Conservation (phyloP, 441 rosid species). For the Flueggea neowawraea region DNA sequence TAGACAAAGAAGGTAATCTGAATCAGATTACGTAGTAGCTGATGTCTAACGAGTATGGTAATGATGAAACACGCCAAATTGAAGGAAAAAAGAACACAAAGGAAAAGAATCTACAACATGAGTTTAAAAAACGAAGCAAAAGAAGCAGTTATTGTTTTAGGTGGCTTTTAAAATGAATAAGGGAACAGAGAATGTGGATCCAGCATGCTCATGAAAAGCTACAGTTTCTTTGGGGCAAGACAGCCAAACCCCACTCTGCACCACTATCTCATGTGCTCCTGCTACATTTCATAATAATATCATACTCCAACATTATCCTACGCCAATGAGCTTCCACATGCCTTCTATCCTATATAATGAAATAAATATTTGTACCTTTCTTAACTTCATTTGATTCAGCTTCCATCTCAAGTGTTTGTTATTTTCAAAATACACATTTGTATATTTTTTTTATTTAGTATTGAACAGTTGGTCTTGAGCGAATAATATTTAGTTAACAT, state of each 20-base stretch:
- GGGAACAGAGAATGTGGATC: conserved; percentile 38
- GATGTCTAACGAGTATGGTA: too few relatives aligned
- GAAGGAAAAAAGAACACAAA: conserved; percentile 4
- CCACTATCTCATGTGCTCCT: conserved; percentile 30
- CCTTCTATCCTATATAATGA: not conserved
- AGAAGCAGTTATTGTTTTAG: conserved; percentile 10
- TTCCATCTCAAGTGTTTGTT: too few relatives aligned
- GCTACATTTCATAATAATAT: conserved; percentile 11
- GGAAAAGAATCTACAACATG: conserved; percentile 2
- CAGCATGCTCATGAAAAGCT: conserved; percentile 38
- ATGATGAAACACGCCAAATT: too few relatives aligned
- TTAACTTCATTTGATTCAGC: conserved; percentile 10
- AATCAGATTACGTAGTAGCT: too few relatives aligned
- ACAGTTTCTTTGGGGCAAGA: conserved; percentile 12
- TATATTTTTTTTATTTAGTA: too few relatives aligned
- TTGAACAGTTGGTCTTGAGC: too few relatives aligned
- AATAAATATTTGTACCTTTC: not conserved
- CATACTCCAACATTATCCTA: conserved; percentile 29
- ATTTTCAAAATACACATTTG: too few relatives aligned
- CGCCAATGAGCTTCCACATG: conserved; percentile 31
- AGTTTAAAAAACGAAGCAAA: conserved; percentile 21
- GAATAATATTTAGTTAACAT: too few relatives aligned
- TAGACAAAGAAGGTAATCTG: too few relatives aligned
- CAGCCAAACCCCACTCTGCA: conserved; percentile 23
- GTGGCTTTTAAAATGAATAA: conserved; percentile 7